Evolutionary conservation across 495 filamentous ascomycete species (phyloP), one percentile per base, ranked within the genome.

Genomic region (Penicillium cinerascens): DNA sequence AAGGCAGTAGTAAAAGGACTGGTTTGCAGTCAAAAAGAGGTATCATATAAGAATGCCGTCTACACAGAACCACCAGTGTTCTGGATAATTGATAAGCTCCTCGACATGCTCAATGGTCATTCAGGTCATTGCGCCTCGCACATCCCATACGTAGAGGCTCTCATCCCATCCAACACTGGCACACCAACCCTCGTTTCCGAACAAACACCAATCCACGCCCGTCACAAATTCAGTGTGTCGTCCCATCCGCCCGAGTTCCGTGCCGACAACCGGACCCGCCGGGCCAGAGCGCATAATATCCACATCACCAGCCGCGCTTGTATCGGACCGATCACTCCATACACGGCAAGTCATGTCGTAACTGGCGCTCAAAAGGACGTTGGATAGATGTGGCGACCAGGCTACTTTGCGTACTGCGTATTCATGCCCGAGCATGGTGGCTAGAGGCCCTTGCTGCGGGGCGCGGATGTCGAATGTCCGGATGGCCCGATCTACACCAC

Each of bases 131-230:
- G 82, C 60, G 0, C 75, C 79, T 49, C 85, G 80, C 35, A 91
- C 88, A 78, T 98, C 93, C 91, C 91, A 98, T 9, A 97, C 82
- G 63, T 91, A 78, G 27, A 98, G 73, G 56, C 83, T 79, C 70
- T 96, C 89, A 69, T 98, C 93, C 95, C 95, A 98, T 0, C 89
- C 90, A 6, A 85, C 85, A 63, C 85, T 93, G 9, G 93, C 93
- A 69, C 88, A 89, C 95, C 95, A 98, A 3, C 95, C 93, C 56
- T 96, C 92, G 16, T 81, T 84, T 6, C 93, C 93, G 67, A 98
- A 98, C 26, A 98, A 67, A 71, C 93, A 97, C 93, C 93, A 98
- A 64, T 97, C 93, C 9, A 97, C 88, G 16, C 93, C 93, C n/a
- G 88, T 96, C 25, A 85, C 91, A 67, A 98, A 98, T 73, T 98